Evolutionary conservation across 371 early-diverging fungal genomes (phyloP).

Genomic region (Quaeritorhiza haematococci): DNA sequence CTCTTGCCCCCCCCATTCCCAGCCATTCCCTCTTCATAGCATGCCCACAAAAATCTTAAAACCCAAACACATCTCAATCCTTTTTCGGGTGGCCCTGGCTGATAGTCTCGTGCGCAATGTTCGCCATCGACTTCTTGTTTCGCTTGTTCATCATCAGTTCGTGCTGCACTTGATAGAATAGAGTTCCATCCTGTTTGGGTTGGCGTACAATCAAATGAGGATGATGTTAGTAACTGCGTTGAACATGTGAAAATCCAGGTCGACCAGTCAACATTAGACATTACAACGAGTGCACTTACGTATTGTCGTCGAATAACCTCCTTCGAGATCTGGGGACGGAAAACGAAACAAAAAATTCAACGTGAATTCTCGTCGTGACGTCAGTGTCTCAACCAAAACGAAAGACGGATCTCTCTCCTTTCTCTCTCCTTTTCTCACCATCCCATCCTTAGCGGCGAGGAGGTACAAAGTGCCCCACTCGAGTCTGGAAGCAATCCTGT

Average conservation of each 20-base stretch:
- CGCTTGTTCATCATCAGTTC: background rate
- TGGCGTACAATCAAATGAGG: too few relatives aligned
- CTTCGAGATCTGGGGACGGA: conserved; percentile 11
- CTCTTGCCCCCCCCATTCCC: too few relatives aligned
- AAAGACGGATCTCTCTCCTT: background rate
- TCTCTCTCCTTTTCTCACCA: background rate
- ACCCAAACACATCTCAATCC: too few relatives aligned
- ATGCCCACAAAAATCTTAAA: too few relatives aligned
- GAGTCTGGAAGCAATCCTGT: background rate
- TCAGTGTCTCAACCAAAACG: background rate
- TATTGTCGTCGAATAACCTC: conserved; percentile 19
- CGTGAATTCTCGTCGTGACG: background rate
- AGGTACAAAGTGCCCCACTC: background rate
- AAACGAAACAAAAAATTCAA: background rate
- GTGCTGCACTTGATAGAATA: conserved; percentile 16
- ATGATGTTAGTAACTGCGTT: too few relatives aligned
- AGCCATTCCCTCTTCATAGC: too few relatives aligned
- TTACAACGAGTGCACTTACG: conserved; percentile 3
- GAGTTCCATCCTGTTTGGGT: conserved; percentile 24
- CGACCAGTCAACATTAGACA: background rate
- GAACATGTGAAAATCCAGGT: background rate
- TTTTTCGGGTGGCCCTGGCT: too few relatives aligned
- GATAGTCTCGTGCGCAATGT: too few relatives aligned
- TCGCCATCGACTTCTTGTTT: too few relatives aligned
- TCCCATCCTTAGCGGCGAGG: background rate